Evolutionary conservation across 2,329 filamentous ascomycete genomes (phyloP).

Genomic region (Aspergillus intermedius): DNA sequence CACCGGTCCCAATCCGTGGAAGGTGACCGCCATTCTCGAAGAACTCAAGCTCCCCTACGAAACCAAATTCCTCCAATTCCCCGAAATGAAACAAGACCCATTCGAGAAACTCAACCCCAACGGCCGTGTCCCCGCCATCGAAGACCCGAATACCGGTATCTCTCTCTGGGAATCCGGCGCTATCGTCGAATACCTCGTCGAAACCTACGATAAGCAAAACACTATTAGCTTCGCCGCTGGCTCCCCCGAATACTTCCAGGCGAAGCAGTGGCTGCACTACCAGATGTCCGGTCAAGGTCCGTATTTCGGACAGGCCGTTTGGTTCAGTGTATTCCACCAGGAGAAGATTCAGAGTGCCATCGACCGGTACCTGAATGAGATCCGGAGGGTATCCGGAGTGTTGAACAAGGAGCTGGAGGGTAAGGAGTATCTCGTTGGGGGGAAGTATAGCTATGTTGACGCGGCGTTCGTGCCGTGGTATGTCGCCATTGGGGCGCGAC

Average conservation of each 20-base stretch:
- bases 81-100: slow-evolving; percentile 24
- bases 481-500: slow-evolving; percentile 2
- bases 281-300: slow-evolving; percentile 44
- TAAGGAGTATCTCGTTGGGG: slow-evolving; percentile 37
- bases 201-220: slow-evolving; percentile 38
- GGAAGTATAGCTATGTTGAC: slow-evolving; percentile 40
- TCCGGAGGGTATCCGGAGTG: slow-evolving; percentile 40
- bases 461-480: slow-evolving; percentile 37
- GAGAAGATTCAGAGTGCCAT: slow-evolving; percentile 39
- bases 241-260: slow-evolving; percentile 31
- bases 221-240: slow-evolving; percentile 30
- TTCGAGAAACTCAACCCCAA: slow-evolving; percentile 27
- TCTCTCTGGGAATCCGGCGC: slow-evolving; percentile 42
- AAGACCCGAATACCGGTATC: slow-evolving; percentile 32
- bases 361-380: slow-evolving; percentile 41
- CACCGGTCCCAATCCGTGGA: slow-evolving; percentile 24
- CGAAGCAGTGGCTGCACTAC: slow-evolving; percentile 42
- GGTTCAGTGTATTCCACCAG: slow-evolving; percentile 37
- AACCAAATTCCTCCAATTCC: slow-evolving; percentile 8
- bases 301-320: slow-evolving; percentile 44
- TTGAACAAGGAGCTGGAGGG: slow-evolving; percentile 35
- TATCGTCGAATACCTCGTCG: slow-evolving; percentile 40
- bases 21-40: slow-evolving; percentile 25
- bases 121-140: slow-evolving; percentile 29
- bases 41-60: slow-evolving; percentile 29